Evolutionary conservation across 2,329 filamentous ascomycete genomes (phyloP), one percentile per base, ranked within the genome.

Genomic region (Sporothrix euskadiensis): DNA sequence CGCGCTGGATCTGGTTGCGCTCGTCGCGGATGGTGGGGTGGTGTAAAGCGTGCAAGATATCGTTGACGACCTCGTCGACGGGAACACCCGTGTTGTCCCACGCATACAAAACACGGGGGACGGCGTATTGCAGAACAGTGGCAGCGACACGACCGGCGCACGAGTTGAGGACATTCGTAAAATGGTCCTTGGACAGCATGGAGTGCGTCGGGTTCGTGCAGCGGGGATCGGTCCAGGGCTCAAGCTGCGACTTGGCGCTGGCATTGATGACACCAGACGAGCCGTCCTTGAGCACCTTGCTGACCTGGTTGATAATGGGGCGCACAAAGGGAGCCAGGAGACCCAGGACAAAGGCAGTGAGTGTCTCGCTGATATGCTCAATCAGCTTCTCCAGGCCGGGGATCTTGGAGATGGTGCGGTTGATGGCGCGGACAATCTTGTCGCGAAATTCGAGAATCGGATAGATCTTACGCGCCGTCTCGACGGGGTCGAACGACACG

Each of bases 361-460:
- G 85, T 1, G 92, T 95, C 83, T 99, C 96, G 73, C 92, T 93
- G 78, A 99, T 97, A 78, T 94, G 95, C 76, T 98, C 95, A 30
- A 98, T 89, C n/a, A 98, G 85, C 75, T 91, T 87, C 82, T 97
- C 94, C 4, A 99, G 86, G 0, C 95, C 95, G 0, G 96, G 96
- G 54, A 99, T 92, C 84, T 97, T 98, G 78, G 94, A 90, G 77
- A 98, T 94, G 71, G 94, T 91, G 54, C 89, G 88, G 79, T 90
- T 94, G 81, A 99, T 94, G 56, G 91, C 88, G 77, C 93, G 93
- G 69, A 98, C 94, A 72, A 99, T 94, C 79, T 92, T 96, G 84
- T 99, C 96, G 74, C 95, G 89, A 85, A 98, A 99, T 74, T 93
- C 88, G 0, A 99, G 87, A 74, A 99, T 97, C 0, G 96, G 96